Conservation (phyloP, 2,329 filamentous ascomycete species). For the Lachnellula occidentalis region DNA sequence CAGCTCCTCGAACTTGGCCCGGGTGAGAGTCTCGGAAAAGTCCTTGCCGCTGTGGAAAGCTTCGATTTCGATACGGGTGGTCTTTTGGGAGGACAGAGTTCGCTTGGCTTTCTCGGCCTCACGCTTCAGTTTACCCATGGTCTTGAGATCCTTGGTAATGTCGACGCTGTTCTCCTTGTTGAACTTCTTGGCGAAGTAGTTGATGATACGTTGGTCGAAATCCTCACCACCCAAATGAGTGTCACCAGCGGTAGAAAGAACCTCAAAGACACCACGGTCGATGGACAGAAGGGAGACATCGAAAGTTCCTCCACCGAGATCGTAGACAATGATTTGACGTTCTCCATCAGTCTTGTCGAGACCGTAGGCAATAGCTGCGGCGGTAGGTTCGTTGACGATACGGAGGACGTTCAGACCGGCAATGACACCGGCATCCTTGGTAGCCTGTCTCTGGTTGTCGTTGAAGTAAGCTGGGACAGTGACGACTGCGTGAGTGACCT, state of each 20-base stretch:
- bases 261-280: slow-evolving; percentile 89
- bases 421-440: slow-evolving; percentile 90
- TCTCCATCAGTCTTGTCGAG: slow-evolving; percentile 80
- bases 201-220: slow-evolving; percentile 97
- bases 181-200: slow-evolving; percentile 93
- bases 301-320: slow-evolving; percentile 91
- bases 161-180: slow-evolving; percentile 97
- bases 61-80: slow-evolving; percentile 92
- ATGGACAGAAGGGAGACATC: slow-evolving; percentile 92
- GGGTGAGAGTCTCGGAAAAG: slow-evolving; percentile 96
- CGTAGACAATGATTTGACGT: slow-evolving; percentile 87
- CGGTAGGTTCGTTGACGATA: slow-evolving; percentile 95
- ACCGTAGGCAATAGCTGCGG: slow-evolving; percentile 91
- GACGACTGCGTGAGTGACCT: slow-evolving; percentile 82
- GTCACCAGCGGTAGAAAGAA: slow-evolving; percentile 90
- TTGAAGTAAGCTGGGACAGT: slow-evolving; percentile 98
- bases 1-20: slow-evolving; percentile 98
- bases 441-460: slow-evolving; percentile 94
- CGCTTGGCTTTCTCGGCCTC: slow-evolving; percentile 99
- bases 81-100: slow-evolving; percentile 90
- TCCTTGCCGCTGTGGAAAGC: slow-evolving; percentile 95
- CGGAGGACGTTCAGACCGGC: slow-evolving; percentile 92
- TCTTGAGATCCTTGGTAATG: slow-evolving; percentile 89
- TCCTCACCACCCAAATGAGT: slow-evolving; percentile 98
- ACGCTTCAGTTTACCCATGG: slow-evolving; percentile 99